Evolutionary conservation across 306 rosid genomes (phyloP).

Genomic region (Cucurbita argyrosperma): DNA sequence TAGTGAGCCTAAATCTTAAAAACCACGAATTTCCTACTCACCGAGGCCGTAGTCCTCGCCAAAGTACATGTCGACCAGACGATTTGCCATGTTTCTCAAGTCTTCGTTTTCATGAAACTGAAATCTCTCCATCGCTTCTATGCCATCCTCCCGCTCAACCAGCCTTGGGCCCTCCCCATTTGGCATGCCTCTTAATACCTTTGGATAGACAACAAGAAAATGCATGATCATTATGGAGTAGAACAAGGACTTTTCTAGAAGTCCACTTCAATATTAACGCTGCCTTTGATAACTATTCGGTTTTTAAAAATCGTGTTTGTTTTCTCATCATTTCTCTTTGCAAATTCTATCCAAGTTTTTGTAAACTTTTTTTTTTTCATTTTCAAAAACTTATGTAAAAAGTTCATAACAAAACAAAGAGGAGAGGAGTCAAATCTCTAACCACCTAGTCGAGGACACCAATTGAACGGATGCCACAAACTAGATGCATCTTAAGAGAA

Average conservation of each 20-base stretch:
- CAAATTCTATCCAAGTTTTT: no score
- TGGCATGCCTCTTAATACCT: constrained; percentile 96
- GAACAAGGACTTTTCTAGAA: not conserved
- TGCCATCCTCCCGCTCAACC: constrained; percentile 82
- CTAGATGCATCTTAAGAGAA: not conserved
- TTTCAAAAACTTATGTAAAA: no score
- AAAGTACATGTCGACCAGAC: constrained; percentile 71
- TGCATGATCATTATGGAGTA: not conserved
- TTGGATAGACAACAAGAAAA: constrained; percentile 2
- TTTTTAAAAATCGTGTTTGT: no score
- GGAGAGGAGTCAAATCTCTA: no score
- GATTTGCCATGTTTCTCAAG: constrained; percentile 76
- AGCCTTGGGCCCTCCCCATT: constrained; percentile 69
- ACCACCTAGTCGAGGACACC: no score
- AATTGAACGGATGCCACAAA: not conserved
- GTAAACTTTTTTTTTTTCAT: no score
- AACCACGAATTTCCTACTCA: constrained; percentile 20
- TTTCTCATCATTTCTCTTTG: no score
- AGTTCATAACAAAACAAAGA: no score
- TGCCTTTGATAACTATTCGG: no score
- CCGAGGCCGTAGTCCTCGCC: constrained; percentile 87
- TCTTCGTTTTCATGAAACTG: constrained; percentile 95
- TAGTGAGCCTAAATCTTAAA: not conserved
- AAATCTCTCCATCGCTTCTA: constrained; percentile 95
- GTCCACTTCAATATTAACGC: no score